Conservation (phyloP, 2,329 filamentous ascomycete genomes). For the Aspergillus neoniger region DNA sequence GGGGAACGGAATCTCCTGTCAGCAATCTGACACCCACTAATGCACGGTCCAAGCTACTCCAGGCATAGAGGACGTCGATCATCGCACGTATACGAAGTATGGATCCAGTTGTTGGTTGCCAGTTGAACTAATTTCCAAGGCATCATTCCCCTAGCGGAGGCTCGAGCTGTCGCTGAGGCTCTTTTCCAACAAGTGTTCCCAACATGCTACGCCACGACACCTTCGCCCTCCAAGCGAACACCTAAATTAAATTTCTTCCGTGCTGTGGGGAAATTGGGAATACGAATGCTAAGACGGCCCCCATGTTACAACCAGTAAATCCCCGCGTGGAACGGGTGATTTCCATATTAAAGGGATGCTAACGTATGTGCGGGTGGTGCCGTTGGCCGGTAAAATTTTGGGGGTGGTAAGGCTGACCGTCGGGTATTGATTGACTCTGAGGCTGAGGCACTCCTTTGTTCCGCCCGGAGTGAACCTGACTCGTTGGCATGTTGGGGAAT, state of each 20-base stretch:
- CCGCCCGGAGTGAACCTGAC: not conserved
- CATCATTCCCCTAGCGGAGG: not conserved
- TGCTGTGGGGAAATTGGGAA: too few relatives aligned
- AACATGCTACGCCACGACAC: too few relatives aligned
- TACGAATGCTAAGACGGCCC: too few relatives aligned
- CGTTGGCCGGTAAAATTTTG: too few relatives aligned
- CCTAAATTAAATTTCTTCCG: too few relatives aligned
- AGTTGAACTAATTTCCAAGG: not conserved
- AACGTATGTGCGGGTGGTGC: too few relatives aligned
- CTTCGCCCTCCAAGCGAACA: too few relatives aligned
- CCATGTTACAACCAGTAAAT: too few relatives aligned
- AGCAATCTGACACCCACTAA: not conserved
- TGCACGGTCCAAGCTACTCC: not conserved
- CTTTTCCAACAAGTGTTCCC: not conserved
- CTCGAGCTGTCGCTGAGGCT: not conserved
- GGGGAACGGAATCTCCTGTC: not conserved
- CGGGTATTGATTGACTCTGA: too few relatives aligned
- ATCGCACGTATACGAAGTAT: not conserved
- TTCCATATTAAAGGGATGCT: too few relatives aligned
- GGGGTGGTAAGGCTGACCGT: not conserved
- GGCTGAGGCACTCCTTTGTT: not conserved
- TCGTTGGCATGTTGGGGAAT: not conserved
- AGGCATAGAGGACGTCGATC: not conserved
- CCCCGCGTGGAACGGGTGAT: too few relatives aligned
- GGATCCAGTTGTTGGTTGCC: too few relatives aligned